Evolutionary conservation across 495 filamentous ascomycete genomes (phyloP).

Genomic region (Stereocaulon alpinum): DNA sequence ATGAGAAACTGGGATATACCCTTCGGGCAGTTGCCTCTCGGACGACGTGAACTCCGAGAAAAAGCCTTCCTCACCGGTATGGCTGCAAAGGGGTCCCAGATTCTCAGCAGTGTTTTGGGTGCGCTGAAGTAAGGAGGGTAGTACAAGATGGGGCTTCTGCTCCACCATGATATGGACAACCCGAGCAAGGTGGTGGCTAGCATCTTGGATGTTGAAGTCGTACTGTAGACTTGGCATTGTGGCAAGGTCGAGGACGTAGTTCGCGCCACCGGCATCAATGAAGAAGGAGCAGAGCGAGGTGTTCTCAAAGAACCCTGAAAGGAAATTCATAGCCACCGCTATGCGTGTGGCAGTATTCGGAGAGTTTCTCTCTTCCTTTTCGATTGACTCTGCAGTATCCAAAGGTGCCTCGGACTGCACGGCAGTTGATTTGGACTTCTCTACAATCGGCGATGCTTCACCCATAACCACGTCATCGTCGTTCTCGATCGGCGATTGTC

Average conservation of each 20-base stretch:
- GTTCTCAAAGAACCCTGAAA: conserved; percentile 70
- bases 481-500: conserved; percentile 6
- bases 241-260: conserved; percentile 73
- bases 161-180: conserved; percentile 77
- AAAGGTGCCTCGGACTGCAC: conserved; percentile 22
- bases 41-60: conserved; percentile 54
- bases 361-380: conserved; percentile 37
- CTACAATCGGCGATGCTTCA: conserved; percentile 11
- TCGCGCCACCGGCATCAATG: conserved; percentile 67
- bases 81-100: conserved; percentile 52
- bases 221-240: conserved; percentile 67
- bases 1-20: conserved; percentile 18
- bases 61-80: conserved; percentile 42
- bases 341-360: conserved; percentile 58
- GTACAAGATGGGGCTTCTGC: conserved; percentile 65
- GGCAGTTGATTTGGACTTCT: conserved; percentile 24
- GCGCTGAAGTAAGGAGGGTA: conserved; percentile 69
- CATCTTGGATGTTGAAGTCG: conserved; percentile 58
- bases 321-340: conserved; percentile 60
- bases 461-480: conserved; percentile 21
- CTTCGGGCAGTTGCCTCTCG: conserved; percentile 21
- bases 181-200: conserved; percentile 54
- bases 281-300: conserved; percentile 62
- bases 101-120: conserved; percentile 57
- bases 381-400: conserved; percentile 27